Conservation (phyloP, 768 basidiomycete species). For the Mycena rosella region DNA sequence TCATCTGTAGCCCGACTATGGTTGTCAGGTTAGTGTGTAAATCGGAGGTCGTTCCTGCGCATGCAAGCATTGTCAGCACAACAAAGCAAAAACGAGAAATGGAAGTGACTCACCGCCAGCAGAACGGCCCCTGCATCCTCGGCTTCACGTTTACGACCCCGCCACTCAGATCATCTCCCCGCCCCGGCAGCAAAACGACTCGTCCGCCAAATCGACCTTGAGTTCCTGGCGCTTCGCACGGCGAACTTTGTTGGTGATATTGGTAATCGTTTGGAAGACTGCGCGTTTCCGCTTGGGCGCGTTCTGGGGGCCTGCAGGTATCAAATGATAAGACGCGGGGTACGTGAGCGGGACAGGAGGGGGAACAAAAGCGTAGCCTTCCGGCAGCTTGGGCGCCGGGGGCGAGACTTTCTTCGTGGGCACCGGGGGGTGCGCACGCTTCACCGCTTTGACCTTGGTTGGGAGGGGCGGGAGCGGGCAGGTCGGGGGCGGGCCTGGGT, state of each 20-base stretch:
- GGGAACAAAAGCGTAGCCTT: constrained; percentile 20
- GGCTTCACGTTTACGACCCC: not conserved
- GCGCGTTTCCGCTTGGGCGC: not conserved
- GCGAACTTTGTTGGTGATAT: not conserved
- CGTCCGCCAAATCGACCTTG: not conserved
- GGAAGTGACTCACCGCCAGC: not conserved
- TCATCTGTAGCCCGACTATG: constrained; percentile 2
- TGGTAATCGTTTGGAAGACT: constrained; percentile 9
- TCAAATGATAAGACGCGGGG: constrained; percentile 10
- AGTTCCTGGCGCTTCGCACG: constrained; percentile 1
- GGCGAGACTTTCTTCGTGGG: not conserved
- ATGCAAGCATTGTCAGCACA: not conserved
- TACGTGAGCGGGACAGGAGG: constrained; percentile 5
- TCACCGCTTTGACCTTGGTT: not conserved
- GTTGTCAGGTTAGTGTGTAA: not conserved
- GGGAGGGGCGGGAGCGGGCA: constrained; percentile 8
- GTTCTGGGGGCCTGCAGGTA: constrained; percentile 20
- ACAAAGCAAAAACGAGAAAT: not conserved
- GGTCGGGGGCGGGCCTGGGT: constrained; percentile 8
- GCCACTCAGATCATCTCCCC: not conserved
- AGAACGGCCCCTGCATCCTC: not conserved
- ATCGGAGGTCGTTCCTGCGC: not conserved
- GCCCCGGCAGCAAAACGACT: not conserved
- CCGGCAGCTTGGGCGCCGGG: not conserved
- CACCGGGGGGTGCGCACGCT: not conserved